Percentiles rank a stretch among this genome's conserved stretches.
phyloP scores from a whole-genome alignment of 768 basidiomycete species.

The Lactifluus echinatus region DNA sequence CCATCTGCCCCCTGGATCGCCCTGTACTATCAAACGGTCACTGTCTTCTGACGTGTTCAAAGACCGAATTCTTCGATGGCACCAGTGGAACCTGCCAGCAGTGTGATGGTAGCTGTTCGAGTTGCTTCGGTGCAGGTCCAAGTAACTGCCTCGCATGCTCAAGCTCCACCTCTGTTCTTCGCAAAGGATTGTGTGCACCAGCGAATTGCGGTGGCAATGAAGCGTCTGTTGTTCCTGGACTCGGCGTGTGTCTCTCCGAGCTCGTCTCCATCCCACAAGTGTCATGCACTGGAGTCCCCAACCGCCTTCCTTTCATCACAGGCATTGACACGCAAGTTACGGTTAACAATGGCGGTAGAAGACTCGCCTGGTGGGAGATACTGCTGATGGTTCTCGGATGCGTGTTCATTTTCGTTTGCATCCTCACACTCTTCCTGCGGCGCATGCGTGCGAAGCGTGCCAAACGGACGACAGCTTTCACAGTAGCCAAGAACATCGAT shows the following conservation, averaged over 20 bases:
- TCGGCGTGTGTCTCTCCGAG: conserved; percentile 75
- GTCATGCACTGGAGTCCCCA: conserved; percentile 31
- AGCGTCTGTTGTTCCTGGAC: too few relatives aligned
- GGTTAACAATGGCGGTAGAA: conserved; percentile 19
- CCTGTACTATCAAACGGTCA: conserved; percentile 77
- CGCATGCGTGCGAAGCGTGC: conserved; percentile 60
- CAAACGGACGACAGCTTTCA: conserved; percentile 52
- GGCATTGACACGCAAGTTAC: conserved; percentile 46
- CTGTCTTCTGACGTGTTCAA: conserved; percentile 69
- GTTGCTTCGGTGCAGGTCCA: conserved; percentile 62
- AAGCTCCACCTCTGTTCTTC: conserved; percentile 51
- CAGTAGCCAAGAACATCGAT: too few relatives aligned
- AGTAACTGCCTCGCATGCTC: conserved; percentile 69
- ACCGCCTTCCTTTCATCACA: conserved; percentile 46
- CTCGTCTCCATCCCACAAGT: conserved; percentile 47
- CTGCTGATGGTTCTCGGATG: too few relatives aligned
- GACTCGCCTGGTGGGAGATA: conserved; percentile 80
- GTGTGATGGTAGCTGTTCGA: conserved; percentile 72
- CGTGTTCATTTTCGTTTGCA: conserved; percentile 62
- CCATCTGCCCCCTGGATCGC: conserved; percentile 53
- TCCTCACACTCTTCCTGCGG: conserved; percentile 63
- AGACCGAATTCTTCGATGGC: conserved; percentile 63
- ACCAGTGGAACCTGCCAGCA: conserved; percentile 54
- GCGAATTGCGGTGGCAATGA: conserved; percentile 46
- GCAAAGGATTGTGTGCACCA: conserved; percentile 52